phyloP scores from a whole-genome alignment of 208 protist genomes.

The Eutreptiella sp. region DNA sequence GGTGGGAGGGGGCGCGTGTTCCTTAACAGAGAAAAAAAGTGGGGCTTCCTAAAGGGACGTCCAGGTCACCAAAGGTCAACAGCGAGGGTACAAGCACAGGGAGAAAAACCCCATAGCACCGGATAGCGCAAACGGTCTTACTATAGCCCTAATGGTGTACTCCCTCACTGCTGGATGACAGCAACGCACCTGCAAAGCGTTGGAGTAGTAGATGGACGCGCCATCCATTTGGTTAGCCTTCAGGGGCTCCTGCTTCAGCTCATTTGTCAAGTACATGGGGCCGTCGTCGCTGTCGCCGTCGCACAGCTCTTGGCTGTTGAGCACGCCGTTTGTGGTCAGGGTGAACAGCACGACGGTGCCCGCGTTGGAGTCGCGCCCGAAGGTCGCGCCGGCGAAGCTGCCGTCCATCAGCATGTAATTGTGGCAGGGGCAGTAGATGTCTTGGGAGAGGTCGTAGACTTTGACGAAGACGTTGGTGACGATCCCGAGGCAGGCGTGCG shows the following conservation, averaged over 20 bases:
- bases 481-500: background rate
- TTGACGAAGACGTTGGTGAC: constrained; percentile 25
- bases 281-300: constrained; percentile 3
- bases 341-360: background rate
- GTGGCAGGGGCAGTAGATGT: constrained; percentile 14
- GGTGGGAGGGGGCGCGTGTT: too few relatives aligned
- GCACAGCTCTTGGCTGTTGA: constrained; percentile 2
- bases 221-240: too few relatives aligned
- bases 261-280: constrained; percentile 20
- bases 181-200: background rate
- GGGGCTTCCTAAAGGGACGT: too few relatives aligned
- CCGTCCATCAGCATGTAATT: constrained; percentile 21
- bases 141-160: too few relatives aligned
- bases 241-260: too few relatives aligned
- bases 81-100: too few relatives aligned
- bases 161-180: too few relatives aligned
- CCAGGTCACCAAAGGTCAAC: too few relatives aligned
- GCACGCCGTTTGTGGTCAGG: background rate
- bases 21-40: too few relatives aligned
- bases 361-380: constrained; percentile 1
- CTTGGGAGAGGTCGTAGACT: constrained; percentile 17
- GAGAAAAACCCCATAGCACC: too few relatives aligned
- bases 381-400: constrained; percentile 9
- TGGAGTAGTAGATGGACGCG: constrained; percentile 16
- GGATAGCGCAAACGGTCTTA: too few relatives aligned